Percentiles rank a stretch among this genome's conserved stretches.
Evolutionary conservation across 345 rosid genomes (phyloP).

Genomic region (Ceriops decandra): DNA sequence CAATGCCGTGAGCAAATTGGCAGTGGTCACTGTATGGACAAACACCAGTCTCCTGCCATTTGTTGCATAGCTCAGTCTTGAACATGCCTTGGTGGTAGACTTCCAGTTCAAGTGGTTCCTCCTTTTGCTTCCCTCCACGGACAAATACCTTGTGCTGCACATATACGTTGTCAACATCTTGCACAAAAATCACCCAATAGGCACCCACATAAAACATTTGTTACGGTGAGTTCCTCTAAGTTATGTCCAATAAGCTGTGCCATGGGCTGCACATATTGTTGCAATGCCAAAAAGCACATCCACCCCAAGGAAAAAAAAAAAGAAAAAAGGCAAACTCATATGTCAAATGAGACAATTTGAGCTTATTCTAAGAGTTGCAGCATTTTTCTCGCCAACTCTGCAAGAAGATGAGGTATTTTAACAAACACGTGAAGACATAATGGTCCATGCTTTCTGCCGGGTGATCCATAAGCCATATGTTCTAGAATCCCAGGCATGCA

Average conservation of each 20-base stretch:
- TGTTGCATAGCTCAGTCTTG: conserved; percentile 94
- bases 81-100: conserved; percentile 77
- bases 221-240: neutral
- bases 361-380: neutral
- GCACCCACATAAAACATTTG: neutral
- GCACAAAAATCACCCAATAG: neutral
- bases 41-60: conserved; percentile 93
- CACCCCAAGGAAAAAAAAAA: too few relatives aligned
- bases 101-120: conserved; percentile 55
- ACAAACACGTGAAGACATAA: conserved; percentile 1
- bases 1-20: conserved; percentile 85
- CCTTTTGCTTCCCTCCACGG: conserved; percentile 43
- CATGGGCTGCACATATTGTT: too few relatives aligned
- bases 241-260: neutral
- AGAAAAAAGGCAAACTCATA: neutral
- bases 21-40: conserved; percentile 73
- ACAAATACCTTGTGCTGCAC: conserved; percentile 38
- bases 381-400: too few relatives aligned
- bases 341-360: neutral
- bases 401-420: too few relatives aligned
- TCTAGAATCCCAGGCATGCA: too few relatives aligned
- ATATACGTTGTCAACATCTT: neutral
- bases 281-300: too few relatives aligned
- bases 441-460: too few relatives aligned
- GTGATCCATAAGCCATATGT: too few relatives aligned